Conservation (phyloP, 179 eudicot genomes). For the Amaranthus tricolor region DNA sequence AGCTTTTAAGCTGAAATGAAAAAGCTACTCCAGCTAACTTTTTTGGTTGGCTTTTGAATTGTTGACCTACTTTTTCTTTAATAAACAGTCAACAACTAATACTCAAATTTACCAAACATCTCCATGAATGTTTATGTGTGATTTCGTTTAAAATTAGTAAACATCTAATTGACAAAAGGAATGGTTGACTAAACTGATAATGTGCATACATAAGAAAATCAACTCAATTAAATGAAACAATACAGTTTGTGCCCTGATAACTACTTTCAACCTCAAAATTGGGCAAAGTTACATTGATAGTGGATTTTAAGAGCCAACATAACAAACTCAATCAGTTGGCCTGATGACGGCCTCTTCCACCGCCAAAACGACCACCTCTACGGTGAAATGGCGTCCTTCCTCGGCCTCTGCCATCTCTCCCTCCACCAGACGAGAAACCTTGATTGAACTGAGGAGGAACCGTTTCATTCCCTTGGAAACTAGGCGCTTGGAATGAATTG, state of each 20-base stretch:
- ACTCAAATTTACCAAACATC: too few relatives aligned
- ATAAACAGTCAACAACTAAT: too few relatives aligned
- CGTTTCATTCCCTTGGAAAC: slow-evolving; percentile 15
- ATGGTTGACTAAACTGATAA: too few relatives aligned
- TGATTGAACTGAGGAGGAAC: slow-evolving; percentile 38
- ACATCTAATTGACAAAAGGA: too few relatives aligned
- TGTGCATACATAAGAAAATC: too few relatives aligned
- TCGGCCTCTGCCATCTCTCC: slow-evolving; percentile 31
- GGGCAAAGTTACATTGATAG: background rate
- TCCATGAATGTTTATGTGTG: too few relatives aligned
- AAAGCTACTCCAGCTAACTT: too few relatives aligned
- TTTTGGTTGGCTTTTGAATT: too few relatives aligned
- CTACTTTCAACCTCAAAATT: background rate
- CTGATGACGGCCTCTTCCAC: slow-evolving; percentile 45
- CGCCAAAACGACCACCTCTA: slow-evolving; percentile 43
- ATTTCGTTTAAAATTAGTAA: too few relatives aligned
- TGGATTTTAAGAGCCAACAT: background rate
- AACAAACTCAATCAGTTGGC: slow-evolving; percentile 5
- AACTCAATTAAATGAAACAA: too few relatives aligned
- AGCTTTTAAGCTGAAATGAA: too few relatives aligned
- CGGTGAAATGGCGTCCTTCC: slow-evolving; percentile 36
- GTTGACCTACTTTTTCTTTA: too few relatives aligned
- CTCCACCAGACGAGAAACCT: slow-evolving; percentile 24
- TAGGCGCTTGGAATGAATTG: slow-evolving; percentile 18
- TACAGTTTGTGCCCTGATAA: slow-evolving; percentile 2